These are phyloP conservation scores for Acanthamoeba royreba DNA, from an alignment of 208 protist genomes.

Conservation along the genomic window DNA sequence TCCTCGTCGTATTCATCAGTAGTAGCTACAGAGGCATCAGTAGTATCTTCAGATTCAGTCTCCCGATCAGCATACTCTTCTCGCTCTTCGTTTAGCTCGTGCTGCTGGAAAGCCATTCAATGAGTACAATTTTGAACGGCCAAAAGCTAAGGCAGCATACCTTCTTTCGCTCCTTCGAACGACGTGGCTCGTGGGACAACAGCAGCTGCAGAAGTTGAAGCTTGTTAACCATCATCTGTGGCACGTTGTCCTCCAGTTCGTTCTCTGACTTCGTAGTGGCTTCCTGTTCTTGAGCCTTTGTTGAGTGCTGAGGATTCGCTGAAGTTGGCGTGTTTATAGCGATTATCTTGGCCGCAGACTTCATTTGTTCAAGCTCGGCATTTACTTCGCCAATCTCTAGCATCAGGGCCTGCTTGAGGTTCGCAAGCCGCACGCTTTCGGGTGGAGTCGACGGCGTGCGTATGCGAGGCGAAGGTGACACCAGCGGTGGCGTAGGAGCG, in stretches of 20 bases:
- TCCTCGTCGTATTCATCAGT: background rate
- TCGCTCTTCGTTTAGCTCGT: too few relatives aligned
- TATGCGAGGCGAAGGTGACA: too few relatives aligned
- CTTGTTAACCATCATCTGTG: background rate
- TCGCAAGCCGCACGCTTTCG: background rate
- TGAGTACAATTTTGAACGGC: too few relatives aligned
- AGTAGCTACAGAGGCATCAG: too few relatives aligned
- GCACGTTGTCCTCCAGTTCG: background rate
- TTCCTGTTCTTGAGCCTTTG: too few relatives aligned
- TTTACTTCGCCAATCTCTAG: background rate
- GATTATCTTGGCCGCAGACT: too few relatives aligned
- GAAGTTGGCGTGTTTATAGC: too few relatives aligned
- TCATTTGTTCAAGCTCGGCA: background rate
- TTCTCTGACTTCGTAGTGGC: background rate
- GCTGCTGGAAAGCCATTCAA: too few relatives aligned
- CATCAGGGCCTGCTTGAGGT: background rate
- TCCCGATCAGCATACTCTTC: too few relatives aligned
- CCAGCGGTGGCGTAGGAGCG: too few relatives aligned
- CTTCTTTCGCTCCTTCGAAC: background rate
- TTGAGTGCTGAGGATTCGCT: too few relatives aligned
- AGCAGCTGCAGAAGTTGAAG: background rate
- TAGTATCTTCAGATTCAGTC: too few relatives aligned
- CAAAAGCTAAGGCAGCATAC: background rate
- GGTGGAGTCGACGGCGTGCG: background rate
- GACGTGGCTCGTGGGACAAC: background rate